Evolutionary conservation across 805 yeast species (phyloP).

Genomic region (Spathaspora girioi): DNA sequence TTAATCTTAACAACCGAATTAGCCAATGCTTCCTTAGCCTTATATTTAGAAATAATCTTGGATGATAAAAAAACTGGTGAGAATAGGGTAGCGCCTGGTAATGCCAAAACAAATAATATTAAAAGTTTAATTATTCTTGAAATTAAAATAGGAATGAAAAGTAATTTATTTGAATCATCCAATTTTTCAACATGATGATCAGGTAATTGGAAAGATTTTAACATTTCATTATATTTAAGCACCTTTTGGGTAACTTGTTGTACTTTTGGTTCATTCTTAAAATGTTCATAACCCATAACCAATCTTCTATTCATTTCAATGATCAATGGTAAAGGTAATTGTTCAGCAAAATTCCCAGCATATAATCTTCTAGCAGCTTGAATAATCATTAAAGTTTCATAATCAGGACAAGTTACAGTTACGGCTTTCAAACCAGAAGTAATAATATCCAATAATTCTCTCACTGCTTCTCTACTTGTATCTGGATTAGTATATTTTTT

Average conservation of each 20-base stretch:
- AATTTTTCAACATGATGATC: conserved; percentile 60
- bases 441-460: conserved; percentile 63
- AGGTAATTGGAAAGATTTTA: conserved; percentile 47
- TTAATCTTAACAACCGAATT: conserved; percentile 85
- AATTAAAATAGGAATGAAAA: conserved; percentile 50
- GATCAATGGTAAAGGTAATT: conserved; percentile 74
- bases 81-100: conserved; percentile 87
- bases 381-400: conserved; percentile 81
- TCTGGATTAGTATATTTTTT: conserved; percentile 62
- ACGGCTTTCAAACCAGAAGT: conserved; percentile 77
- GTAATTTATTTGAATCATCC: conserved; percentile 45
- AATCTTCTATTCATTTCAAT: conserved; percentile 90
- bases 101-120: conserved; percentile 56
- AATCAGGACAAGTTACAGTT: conserved; percentile 85
- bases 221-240: conserved; percentile 61
- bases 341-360: conserved; percentile 65
- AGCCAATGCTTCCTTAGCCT: conserved; percentile 77
- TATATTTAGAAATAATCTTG: conserved; percentile 65
- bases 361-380: conserved; percentile 92
- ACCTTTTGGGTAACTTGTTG: conserved; percentile 60
- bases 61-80: conserved; percentile 85
- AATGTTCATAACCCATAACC: conserved; percentile 75
- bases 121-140: conserved; percentile 56
- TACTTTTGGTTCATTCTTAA: conserved; percentile 66
- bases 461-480: conserved; percentile 70